phyloP scores from a whole-genome alignment of 2,329 filamentous ascomycete genomes.

The Arthrinium phaeospermum region DNA sequence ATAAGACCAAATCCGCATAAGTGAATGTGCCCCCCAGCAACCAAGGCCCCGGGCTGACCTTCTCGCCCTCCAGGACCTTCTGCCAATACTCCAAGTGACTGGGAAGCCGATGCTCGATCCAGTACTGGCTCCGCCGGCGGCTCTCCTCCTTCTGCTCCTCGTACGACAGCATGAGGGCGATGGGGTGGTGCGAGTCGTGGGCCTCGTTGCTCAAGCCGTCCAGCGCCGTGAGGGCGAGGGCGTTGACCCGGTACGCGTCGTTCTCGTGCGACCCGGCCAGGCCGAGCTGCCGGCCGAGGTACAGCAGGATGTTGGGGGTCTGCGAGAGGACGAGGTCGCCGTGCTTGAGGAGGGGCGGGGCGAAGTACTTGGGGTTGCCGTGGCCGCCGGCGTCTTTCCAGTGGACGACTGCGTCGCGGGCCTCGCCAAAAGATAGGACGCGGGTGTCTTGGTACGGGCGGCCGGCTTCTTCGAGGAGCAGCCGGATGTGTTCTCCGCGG shows the following conservation, averaged over 20 bases:
- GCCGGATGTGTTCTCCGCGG: conserved; percentile 75
- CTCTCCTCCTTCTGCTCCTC: conserved; percentile 77
- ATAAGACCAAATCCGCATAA: conserved; percentile 76
- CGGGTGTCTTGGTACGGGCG: conserved; percentile 67
- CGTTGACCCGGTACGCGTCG: conserved; percentile 64
- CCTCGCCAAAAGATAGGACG: conserved; percentile 53
- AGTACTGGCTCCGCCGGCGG: conserved; percentile 62
- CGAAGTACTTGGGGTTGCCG: conserved; percentile 68
- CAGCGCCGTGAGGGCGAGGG: conserved; percentile 70
- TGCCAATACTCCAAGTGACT: conserved; percentile 77
- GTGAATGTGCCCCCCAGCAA: conserved; percentile 69
- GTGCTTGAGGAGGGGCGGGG: conserved; percentile 70
- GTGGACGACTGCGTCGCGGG: conserved; percentile 55
- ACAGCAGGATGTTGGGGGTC: conserved; percentile 75
- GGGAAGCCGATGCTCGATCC: conserved; percentile 67
- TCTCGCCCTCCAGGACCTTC: conserved; percentile 63
- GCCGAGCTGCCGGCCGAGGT: conserved; percentile 66
- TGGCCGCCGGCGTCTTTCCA: conserved; percentile 52
- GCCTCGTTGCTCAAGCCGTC: conserved; percentile 74
- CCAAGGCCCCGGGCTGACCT: conserved; percentile 64
- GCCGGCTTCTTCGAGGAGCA: conserved; percentile 72
- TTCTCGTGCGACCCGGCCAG: conserved; percentile 50
- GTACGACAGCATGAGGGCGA: conserved; percentile 65
- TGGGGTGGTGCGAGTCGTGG: conserved; percentile 79
- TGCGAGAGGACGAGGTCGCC: conserved; percentile 69